phyloP scores from a whole-genome alignment of 2,329 filamentous ascomycete species.

The Samsoniella hepiali region DNA sequence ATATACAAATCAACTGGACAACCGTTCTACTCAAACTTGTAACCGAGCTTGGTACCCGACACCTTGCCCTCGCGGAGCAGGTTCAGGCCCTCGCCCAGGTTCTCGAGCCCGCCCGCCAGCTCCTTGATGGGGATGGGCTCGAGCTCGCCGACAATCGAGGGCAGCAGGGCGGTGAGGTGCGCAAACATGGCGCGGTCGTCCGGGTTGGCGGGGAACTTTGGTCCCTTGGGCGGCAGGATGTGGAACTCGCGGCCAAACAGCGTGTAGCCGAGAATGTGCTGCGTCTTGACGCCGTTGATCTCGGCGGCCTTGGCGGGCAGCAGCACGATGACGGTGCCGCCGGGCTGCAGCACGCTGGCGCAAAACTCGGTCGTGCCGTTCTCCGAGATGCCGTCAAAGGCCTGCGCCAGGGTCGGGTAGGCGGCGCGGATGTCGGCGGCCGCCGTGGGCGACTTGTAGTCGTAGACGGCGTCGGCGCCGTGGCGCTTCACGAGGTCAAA shows the following conservation, averaged over 20 bases:
- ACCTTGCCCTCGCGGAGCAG: conserved; percentile 24
- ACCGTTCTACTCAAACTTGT: conserved; percentile 11
- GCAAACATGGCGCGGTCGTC: conserved; percentile 25
- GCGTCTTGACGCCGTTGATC: conserved; percentile 23
- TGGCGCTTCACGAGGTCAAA: conserved; percentile 40
- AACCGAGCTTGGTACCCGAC: conserved; percentile 24
- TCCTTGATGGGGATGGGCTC: conserved; percentile 23
- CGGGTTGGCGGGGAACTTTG: conserved; percentile 29
- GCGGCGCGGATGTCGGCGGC: conserved; percentile 22
- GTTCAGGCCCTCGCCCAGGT: conserved; percentile 21
- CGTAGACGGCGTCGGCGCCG: conserved; percentile 42
- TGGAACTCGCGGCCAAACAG: conserved; percentile 26
- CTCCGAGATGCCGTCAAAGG: conserved; percentile 33
- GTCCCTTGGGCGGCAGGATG: conserved; percentile 28
- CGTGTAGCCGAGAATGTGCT: conserved; percentile 27
- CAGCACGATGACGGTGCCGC: conserved; percentile 30
- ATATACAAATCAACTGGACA: too few relatives aligned
- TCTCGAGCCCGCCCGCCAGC: conserved; percentile 22
- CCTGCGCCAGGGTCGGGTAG: conserved; percentile 28
- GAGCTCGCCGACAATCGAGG: conserved; percentile 18
- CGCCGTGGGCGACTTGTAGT: conserved; percentile 33
- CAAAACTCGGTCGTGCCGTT: conserved; percentile 30
- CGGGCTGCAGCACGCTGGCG: conserved; percentile 25
- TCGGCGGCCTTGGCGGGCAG: conserved; percentile 24
- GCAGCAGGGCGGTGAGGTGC: conserved; percentile 25